Base-by-base conservation (phyloP, 768 basidiomycete species). In the Lactarius vividus region DNA sequence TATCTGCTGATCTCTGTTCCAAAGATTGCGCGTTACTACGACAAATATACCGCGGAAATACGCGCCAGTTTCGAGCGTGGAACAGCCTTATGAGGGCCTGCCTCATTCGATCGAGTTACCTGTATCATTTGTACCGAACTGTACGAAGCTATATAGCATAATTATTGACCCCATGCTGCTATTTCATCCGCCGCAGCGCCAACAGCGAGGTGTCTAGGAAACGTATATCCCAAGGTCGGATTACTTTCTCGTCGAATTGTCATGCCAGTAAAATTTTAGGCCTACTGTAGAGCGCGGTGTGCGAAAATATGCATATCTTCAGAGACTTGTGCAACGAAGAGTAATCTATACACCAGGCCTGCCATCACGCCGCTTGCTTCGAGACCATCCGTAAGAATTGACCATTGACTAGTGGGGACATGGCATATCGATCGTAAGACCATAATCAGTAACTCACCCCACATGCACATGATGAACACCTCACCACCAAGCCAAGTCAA, bases 11-110 rank as follows among this genome's bases (percentile, higher is more conserved):
- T 61, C n/a, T 9, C 39, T 49, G 49, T 29, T 46, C 49, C 46
- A 71, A 94, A 94, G 92, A 94, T 96, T 79, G 90, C 91, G 5
- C 85, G 95, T 68, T 97, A 94, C 77, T 96, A 94, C 81, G 92
- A 96, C 84, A 95, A 96, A 73, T 97, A 98, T 74, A 99, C 97
- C 1, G 79, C 92, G 52, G 96, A 98, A 76, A 98, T 98, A 69
- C 88, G 95, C 57, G 94, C 93, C 28, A 98, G 94, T 77, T 98
- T 98, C 82, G 96, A 99, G 75, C 89, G 96, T 70, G 96, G 96
- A 60, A 96, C 96, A 9, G 95, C 96, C 35, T 77, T 98, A 54
- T 96, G 78, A 77, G n/a, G 57, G 62, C 39, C 40, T 6, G n/a
- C n/a, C n/a, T n/a, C n/a, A n/a, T n/a, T 37, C 23, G 10, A 18